Evolutionary conservation across 441 rosid genomes (phyloP).

Genomic region (Erodium trifolium): DNA sequence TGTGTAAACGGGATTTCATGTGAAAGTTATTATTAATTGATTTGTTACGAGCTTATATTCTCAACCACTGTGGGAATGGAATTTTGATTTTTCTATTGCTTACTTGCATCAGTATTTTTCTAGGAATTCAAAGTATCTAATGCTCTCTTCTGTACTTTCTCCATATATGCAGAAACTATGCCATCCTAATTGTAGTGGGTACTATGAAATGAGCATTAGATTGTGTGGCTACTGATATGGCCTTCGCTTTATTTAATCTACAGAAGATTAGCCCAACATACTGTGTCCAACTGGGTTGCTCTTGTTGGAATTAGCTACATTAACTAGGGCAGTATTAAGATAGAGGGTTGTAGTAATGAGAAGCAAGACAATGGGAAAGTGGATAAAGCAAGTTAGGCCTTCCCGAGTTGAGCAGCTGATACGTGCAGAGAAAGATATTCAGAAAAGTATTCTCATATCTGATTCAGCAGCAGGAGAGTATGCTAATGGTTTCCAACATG

Average conservation of each 20-base stretch:
- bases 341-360: conserved; percentile 26
- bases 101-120: background rate
- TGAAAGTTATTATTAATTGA: background rate
- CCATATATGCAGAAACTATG: background rate
- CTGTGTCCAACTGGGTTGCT: background rate
- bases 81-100: background rate
- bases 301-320: background rate
- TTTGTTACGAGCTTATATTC: background rate
- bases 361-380: conserved; percentile 39
- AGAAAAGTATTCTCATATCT: conserved; percentile 31
- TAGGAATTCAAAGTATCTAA: background rate
- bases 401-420: conserved; percentile 59
- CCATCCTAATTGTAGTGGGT: background rate
- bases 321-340: conserved; percentile 9
- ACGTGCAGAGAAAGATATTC: conserved; percentile 50
- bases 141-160: background rate
- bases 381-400: conserved; percentile 59
- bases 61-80: background rate
- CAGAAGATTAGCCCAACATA: background rate
- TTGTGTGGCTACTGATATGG: background rate
- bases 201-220: background rate
- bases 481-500: conserved; percentile 24
- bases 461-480: no score
- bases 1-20: background rate
- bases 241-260: background rate